These are phyloP conservation scores for Adiantum capillusveneris DNA, from an alignment of 75 land plant species.

Conservation along the genomic window DNA sequence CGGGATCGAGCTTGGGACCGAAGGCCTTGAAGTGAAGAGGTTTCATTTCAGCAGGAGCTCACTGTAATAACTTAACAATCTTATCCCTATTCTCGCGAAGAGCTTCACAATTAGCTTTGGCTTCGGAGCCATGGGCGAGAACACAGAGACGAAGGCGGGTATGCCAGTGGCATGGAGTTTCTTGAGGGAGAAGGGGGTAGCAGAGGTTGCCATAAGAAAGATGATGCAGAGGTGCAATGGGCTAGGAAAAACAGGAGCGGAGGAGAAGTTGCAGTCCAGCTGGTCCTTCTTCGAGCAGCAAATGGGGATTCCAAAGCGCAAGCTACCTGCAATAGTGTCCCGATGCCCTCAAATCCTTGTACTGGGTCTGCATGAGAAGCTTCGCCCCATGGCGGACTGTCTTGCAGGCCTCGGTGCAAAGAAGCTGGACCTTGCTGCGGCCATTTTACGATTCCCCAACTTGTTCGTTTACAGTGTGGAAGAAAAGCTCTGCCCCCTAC, in stretches of 20 bases:
- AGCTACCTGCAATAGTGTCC: slow-evolving; percentile 53
- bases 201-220: slow-evolving; percentile 34
- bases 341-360: slow-evolving; percentile 81
- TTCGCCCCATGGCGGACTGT: slow-evolving; percentile 67
- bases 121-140: too few relatives aligned
- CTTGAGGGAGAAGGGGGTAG: slow-evolving; percentile 58
- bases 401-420: slow-evolving; percentile 52
- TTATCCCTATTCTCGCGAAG: too few relatives aligned
- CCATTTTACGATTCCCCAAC: slow-evolving; percentile 65
- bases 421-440: slow-evolving; percentile 49
- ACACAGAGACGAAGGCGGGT: too few relatives aligned
- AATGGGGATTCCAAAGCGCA: slow-evolving; percentile 70
- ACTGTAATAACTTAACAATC: too few relatives aligned
- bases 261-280: slow-evolving; percentile 57
- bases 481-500: slow-evolving; percentile 81
- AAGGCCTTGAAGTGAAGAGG: too few relatives aligned
- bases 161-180: slow-evolving; percentile 23
- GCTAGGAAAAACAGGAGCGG: slow-evolving; percentile 24
- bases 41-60: too few relatives aligned
- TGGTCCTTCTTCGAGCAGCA: slow-evolving; percentile 64
- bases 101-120: too few relatives aligned
- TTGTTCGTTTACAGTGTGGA: slow-evolving; percentile 75
- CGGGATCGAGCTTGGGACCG: too few relatives aligned
- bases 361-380: slow-evolving; percentile 55
- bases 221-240: slow-evolving; percentile 60